Conservation (phyloP, 2,329 filamentous ascomycete genomes). For the Neopestalotiopsis sp. region DNA sequence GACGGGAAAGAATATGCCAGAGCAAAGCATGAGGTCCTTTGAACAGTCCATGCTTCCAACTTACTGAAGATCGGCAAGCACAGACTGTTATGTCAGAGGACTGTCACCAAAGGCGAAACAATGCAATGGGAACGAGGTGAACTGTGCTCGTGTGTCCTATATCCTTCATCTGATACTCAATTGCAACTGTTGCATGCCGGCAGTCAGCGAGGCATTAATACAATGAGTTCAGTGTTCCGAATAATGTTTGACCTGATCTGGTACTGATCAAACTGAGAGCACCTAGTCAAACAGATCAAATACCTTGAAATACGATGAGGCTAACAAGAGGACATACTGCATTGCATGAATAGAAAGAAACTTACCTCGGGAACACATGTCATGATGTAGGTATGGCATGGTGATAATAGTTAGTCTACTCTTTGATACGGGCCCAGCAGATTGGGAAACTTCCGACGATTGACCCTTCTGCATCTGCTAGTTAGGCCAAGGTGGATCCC, state of each 20-base stretch:
- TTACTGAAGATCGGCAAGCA: neutral
- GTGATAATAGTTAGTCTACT: neutral
- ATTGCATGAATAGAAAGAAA: too few species aligned
- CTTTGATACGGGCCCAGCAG: neutral
- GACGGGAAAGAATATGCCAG: neutral
- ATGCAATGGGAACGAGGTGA: neutral
- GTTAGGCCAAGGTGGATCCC: neutral
- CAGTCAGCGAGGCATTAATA: neutral
- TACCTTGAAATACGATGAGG: too few species aligned
- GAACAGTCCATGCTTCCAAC: neutral
- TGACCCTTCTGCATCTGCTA: neutral
- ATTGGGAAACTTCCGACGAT: neutral
- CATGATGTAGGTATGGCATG: too few species aligned
- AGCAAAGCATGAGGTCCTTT: neutral
- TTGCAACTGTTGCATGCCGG: neutral
- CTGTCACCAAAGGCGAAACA: neutral
- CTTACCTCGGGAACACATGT: too few species aligned
- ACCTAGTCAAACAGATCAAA: too few species aligned
- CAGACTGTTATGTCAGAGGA: neutral
- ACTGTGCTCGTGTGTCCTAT: neutral
- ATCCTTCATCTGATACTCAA: neutral
- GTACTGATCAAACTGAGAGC: too few species aligned
- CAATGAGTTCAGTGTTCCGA: neutral
- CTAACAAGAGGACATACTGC: too few species aligned
- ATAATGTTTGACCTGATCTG: neutral